A percentile compares a stretch with the other conserved stretches of the same genome.
These are phyloP conservation scores for Pochonia chlamydosporia DNA, from an alignment of 2,329 filamentous ascomycete species.

Conservation along the genomic window DNA sequence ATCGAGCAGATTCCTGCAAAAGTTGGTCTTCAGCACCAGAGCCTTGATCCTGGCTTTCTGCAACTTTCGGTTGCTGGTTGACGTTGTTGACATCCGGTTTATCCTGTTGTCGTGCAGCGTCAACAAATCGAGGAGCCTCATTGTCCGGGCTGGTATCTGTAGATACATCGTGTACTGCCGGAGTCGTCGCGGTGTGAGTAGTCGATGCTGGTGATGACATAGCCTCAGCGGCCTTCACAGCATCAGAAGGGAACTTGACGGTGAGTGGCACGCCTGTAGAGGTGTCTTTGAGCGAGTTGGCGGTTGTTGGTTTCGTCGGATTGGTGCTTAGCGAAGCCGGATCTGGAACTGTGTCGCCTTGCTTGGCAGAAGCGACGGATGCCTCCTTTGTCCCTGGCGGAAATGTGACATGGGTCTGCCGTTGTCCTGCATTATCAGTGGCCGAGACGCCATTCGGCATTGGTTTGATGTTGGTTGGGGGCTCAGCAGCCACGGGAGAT, in stretches of 20 bases:
- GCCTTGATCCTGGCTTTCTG: constrained; percentile 3
- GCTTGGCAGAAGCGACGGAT: constrained; percentile 5
- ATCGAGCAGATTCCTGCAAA: constrained; percentile 35
- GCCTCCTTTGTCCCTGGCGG: constrained; percentile 25
- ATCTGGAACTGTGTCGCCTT: neutral
- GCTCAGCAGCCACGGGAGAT: neutral
- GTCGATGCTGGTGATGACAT: constrained; percentile 59
- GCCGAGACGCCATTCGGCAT: neutral
- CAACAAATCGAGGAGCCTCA: constrained; percentile 52
- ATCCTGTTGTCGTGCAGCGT: constrained; percentile 36
- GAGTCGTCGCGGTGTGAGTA: constrained; percentile 67
- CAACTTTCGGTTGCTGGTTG: neutral
- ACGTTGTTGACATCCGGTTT: constrained; percentile 28
- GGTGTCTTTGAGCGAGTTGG: neutral
- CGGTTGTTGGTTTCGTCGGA: neutral
- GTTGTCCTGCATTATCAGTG: constrained; percentile 3
- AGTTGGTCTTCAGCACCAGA: constrained; percentile 37
- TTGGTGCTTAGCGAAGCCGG: neutral
- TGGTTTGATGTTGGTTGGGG: neutral
- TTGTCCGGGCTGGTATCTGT: constrained; percentile 71
- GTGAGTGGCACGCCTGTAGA: constrained; percentile 14
- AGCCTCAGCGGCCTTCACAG: constrained; percentile 33
- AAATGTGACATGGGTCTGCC: constrained; percentile 24
- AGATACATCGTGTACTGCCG: constrained; percentile 60
- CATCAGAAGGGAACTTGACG: constrained; percentile 30